Conservation (phyloP, 2,329 filamentous ascomycete species). For the Colletotrichum orbiculare region DNA sequence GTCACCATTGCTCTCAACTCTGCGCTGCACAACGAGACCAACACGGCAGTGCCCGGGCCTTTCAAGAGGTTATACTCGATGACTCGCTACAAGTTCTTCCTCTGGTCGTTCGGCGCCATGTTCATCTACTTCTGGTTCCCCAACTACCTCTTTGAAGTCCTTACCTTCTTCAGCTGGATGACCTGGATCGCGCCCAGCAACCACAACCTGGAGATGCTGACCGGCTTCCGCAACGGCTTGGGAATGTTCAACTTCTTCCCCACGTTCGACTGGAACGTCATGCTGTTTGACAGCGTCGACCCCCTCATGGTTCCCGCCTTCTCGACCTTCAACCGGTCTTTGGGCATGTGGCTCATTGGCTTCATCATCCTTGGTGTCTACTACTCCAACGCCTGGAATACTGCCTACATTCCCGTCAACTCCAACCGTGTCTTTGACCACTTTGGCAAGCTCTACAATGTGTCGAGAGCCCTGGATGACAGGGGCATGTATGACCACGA, state of each 20-base stretch:
- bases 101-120: constrained; percentile 55
- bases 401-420: constrained; percentile 53
- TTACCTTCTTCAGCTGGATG: constrained; percentile 63
- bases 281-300: constrained; percentile 44
- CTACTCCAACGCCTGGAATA: constrained; percentile 49
- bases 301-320: constrained; percentile 48
- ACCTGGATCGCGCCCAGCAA: constrained; percentile 63
- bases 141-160: constrained; percentile 59
- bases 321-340: constrained; percentile 48
- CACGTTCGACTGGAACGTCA: constrained; percentile 58
- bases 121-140: constrained; percentile 67
- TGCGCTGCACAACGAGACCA: constrained; percentile 58
- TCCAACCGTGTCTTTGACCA: constrained; percentile 53
- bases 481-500: constrained; percentile 49
- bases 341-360: constrained; percentile 44
- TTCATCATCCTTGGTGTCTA: constrained; percentile 46
- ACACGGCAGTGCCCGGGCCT: constrained; percentile 53
- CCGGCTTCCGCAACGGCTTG: constrained; percentile 51
- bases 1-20: constrained; percentile 62
- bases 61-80: constrained; percentile 53
- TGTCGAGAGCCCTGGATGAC: constrained; percentile 47
- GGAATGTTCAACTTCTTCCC: constrained; percentile 57
- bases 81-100: constrained; percentile 60
- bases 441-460: constrained; percentile 51
- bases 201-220: constrained; percentile 48